Base-by-base conservation (phyloP, 805 yeast genomes). In the Pichia heedii region DNA sequence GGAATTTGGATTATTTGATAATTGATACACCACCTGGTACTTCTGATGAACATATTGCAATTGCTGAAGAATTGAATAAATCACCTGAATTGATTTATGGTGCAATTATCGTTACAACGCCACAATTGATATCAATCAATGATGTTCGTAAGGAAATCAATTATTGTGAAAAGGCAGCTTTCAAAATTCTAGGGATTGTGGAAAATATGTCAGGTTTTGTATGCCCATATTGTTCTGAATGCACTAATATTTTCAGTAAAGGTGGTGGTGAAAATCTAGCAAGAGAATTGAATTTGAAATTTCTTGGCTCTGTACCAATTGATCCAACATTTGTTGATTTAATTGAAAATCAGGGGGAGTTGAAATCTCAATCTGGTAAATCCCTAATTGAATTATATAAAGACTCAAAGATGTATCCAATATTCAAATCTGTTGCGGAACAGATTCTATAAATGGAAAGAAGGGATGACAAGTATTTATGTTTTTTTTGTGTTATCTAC, bases 11-110 rank as follows among this genome's bases (percentile, higher is more conserved):
- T 54, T 90, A 84, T 57, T 64, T 90, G 44, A 65, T 93, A 27
- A 88, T 93, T 6, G 99, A 93, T 60, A 93, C 99, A 0, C 99
- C 99, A 1, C 99, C 99, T 0, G 99, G 99, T 0, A 93, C 99
- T 0, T 84, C 96, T 0, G 99, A 93, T 62, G 99, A 93, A 60
- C 99, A 93, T 60, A 93, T 93, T 33, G 88, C 96, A 4, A 83
- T 94, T 33, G 97, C 97, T 5, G 97, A 93, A 57, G 95, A 88
- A 61, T 69, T 93, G 34, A 65, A 82, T 44, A 73, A 65, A 58
- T 63, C 69, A 50, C 79, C 79, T 1, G 70, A 71, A 22, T 87
- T 90, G 2, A 42, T 44, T 16, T 96, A 87, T 54, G 97, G 97
- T 0, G 96, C 96, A 1, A 80, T 93, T 0, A 76, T 93, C 2